These are phyloP conservation scores for Coccinonectria pachysandricola DNA, from an alignment of 2,329 filamentous ascomycete genomes.

Conservation along the genomic window DNA sequence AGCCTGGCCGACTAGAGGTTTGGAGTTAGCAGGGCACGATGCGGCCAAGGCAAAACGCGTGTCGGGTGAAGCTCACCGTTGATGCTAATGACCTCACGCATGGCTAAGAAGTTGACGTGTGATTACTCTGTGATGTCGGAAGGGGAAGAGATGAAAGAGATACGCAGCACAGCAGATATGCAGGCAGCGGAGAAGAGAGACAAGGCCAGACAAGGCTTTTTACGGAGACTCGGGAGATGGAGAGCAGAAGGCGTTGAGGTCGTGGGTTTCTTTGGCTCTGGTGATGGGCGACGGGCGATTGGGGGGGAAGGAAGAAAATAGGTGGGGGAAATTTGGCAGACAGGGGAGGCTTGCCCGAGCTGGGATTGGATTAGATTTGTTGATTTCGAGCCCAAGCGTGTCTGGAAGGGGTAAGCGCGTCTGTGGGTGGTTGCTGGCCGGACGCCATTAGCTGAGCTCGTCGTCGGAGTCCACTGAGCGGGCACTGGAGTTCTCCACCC, in stretches of 20 bases:
- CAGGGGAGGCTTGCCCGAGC: slow-evolving; percentile 23
- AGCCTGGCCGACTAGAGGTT: slow-evolving; percentile 83
- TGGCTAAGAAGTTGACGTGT: slow-evolving; percentile 43
- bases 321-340: slow-evolving; percentile 38
- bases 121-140: slow-evolving; percentile 16
- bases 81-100: slow-evolving; percentile 99
- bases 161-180: slow-evolving; percentile 15
- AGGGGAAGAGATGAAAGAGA: slow-evolving; percentile 23
- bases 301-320: slow-evolving; percentile 28
- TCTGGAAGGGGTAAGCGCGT: slow-evolving; percentile 27
- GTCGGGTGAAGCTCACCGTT: slow-evolving; percentile 61
- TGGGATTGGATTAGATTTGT: slow-evolving; percentile 34
- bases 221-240: slow-evolving; percentile 15
- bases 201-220: slow-evolving; percentile 21
- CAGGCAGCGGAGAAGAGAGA: slow-evolving; percentile 12
- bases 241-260: slow-evolving; percentile 18
- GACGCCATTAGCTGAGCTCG: slow-evolving; percentile 3
- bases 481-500: too few species aligned
- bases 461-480: too few species aligned
- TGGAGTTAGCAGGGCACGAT: slow-evolving; percentile 40
- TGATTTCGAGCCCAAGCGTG: slow-evolving; percentile 28
- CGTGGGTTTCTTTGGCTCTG: slow-evolving; percentile 15
- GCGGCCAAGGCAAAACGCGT: slow-evolving; percentile 30
- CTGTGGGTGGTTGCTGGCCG: slow-evolving; percentile 9
- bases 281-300: slow-evolving; percentile 13